These are phyloP conservation scores for Sarcodon sp. DNA, from an alignment of 768 basidiomycete species.

Conservation along the genomic window DNA sequence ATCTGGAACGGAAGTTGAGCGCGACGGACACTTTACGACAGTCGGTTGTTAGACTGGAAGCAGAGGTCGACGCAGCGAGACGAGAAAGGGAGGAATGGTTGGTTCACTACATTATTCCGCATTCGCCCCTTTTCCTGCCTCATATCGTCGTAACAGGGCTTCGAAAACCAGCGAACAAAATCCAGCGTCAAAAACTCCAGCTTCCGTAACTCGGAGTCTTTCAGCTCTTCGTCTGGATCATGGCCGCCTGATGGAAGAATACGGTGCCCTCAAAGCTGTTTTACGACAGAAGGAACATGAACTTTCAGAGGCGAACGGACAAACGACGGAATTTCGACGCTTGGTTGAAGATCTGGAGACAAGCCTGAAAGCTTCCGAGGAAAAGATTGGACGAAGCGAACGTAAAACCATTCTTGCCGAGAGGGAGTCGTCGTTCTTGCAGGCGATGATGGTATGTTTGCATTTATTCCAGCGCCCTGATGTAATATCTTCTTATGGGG, in stretches of 20 bases:
- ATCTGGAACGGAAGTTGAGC: conserved; percentile 38
- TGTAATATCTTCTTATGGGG: neutral
- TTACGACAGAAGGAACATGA: conserved; percentile 43
- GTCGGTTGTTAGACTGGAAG: conserved; percentile 43
- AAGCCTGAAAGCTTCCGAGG: conserved; percentile 26
- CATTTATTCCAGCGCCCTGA: neutral
- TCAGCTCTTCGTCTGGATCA: conserved; percentile 48
- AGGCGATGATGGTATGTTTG: conserved; percentile 50
- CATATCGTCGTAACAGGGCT: conserved; percentile 19
- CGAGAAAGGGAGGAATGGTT: conserved; percentile 48
- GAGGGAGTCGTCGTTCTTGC: conserved; percentile 52
- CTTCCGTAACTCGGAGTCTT: conserved; percentile 45
- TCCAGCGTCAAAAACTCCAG: conserved; percentile 30
- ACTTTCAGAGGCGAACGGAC: conserved; percentile 24
- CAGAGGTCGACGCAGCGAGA: conserved; percentile 47
- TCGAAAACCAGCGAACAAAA: conserved; percentile 19
- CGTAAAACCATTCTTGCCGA: conserved; percentile 31
- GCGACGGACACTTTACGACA: conserved; percentile 42
- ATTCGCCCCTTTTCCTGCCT: conserved; percentile 1
- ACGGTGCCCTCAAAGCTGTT: conserved; percentile 42
- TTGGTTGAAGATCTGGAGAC: conserved; percentile 20
- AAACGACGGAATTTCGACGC: conserved; percentile 22
- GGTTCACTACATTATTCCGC: neutral
- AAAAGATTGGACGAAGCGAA: conserved; percentile 23
- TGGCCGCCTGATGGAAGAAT: conserved; percentile 52